Conservation (phyloP, 2,329 filamentous ascomycete genomes). For the Alternaria arborescens region DNA sequence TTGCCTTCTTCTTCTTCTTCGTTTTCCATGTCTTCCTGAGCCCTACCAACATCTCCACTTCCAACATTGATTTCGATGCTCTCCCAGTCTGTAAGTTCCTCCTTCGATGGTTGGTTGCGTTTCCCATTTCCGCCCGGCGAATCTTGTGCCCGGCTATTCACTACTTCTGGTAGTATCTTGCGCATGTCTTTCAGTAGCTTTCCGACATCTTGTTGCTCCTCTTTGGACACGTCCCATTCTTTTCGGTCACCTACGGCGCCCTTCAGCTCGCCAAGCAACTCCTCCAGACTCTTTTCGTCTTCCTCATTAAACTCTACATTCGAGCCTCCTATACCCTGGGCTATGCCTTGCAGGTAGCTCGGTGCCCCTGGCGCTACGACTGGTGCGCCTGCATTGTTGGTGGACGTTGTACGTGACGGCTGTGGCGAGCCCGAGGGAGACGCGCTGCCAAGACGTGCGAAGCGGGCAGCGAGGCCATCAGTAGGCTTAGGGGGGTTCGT, state of each 20-base stretch:
- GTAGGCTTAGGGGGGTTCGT: constrained; percentile 24
- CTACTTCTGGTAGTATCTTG: constrained; percentile 49
- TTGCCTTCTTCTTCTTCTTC: constrained; percentile 22
- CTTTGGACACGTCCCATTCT: constrained; percentile 52
- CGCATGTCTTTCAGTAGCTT: constrained; percentile 54
- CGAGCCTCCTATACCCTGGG: constrained; percentile 38
- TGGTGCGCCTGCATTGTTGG: constrained; percentile 29
- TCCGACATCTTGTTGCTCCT: constrained; percentile 54
- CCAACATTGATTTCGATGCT: constrained; percentile 44
- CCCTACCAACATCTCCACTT: constrained; percentile 28
- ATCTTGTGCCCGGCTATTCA: constrained; percentile 24
- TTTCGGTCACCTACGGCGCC: constrained; percentile 39
- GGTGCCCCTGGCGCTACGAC: constrained; percentile 43
- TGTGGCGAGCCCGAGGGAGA: constrained; percentile 41
- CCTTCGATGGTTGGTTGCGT: constrained; percentile 15
- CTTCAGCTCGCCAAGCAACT: constrained; percentile 55
- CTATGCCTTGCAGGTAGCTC: constrained; percentile 45
- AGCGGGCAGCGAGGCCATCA: constrained; percentile 50
- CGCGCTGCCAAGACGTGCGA: constrained; percentile 45
- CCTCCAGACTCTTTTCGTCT: constrained; percentile 58
- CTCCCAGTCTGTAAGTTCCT: constrained; percentile 42
- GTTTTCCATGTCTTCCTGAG: constrained; percentile 29
- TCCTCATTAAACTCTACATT: constrained; percentile 45
- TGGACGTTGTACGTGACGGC: constrained; percentile 31
- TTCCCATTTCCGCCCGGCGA: constrained; percentile 2